These are phyloP conservation scores for Colletotrichum coccodes DNA, from an alignment of 2,329 filamentous ascomycete genomes.

Conservation along the genomic window DNA sequence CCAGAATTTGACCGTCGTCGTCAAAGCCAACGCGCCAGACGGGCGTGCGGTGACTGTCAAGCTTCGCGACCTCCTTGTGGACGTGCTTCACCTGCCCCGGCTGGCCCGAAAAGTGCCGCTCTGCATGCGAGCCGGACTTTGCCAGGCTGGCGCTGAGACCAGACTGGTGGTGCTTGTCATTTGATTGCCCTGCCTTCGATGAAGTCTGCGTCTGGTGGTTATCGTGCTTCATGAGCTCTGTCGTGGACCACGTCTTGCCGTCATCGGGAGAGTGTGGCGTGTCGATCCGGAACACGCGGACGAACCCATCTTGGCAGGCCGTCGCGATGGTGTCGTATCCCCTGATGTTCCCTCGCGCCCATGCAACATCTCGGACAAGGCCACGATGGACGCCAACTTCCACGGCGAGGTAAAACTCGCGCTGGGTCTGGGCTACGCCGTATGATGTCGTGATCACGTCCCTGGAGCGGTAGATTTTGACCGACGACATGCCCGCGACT, in stretches of 20 bases:
- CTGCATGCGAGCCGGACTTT: slow-evolving; percentile 57
- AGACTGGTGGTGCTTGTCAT: slow-evolving; percentile 51
- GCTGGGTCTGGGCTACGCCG: slow-evolving; percentile 66
- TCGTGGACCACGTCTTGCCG: slow-evolving; percentile 60
- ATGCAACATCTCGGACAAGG: slow-evolving; percentile 87
- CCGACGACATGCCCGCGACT: slow-evolving; percentile 85
- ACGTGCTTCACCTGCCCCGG: slow-evolving; percentile 75
- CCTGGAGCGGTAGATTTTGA: slow-evolving; percentile 84
- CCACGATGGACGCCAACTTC: slow-evolving; percentile 79
- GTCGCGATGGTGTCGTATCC: slow-evolving; percentile 93
- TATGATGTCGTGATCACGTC: slow-evolving; percentile 64
- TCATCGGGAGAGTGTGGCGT: slow-evolving; percentile 62
- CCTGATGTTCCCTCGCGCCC: slow-evolving; percentile 90
- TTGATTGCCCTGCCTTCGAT: slow-evolving; percentile 33
- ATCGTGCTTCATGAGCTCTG: slow-evolving; percentile 53
- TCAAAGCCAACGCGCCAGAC: slow-evolving; percentile 82
- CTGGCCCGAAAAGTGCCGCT: slow-evolving; percentile 64
- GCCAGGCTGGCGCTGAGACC: slow-evolving; percentile 64
- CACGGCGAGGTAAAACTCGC: slow-evolving; percentile 86
- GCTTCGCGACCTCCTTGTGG: slow-evolving; percentile 70
- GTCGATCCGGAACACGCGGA: slow-evolving; percentile 87
- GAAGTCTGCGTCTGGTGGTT: slow-evolving; percentile 27
- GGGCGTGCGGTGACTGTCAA: slow-evolving; percentile 75
- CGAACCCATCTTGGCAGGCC: slow-evolving; percentile 89
- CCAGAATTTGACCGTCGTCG: slow-evolving; percentile 76